Evolutionary conservation across 371 early-diverging fungal species (phyloP).

Genomic region (Scutellospora calospora): DNA sequence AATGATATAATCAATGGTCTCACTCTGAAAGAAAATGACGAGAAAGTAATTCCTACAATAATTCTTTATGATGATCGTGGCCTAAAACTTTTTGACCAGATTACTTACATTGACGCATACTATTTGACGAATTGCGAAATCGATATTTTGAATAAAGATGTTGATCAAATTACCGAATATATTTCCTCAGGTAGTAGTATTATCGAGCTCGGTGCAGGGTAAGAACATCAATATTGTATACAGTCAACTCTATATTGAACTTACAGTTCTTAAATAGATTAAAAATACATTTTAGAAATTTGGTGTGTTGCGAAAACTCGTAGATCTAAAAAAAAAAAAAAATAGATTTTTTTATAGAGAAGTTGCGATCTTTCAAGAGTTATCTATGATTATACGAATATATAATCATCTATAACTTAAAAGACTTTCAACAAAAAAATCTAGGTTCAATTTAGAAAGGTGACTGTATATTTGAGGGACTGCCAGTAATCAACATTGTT

Average conservation of each 20-base stretch:
- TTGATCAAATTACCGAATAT: slow-evolving; percentile 68
- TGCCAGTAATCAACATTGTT: no score
- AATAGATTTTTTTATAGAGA: no score
- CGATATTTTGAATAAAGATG: slow-evolving; percentile 71
- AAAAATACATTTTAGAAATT: no score
- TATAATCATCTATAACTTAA: no score
- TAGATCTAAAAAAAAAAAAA: no score
- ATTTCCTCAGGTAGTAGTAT: slow-evolving; percentile 74
- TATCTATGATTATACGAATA: no score
- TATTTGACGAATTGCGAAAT: slow-evolving; percentile 88
- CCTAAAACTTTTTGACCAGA: slow-evolving; percentile 86
- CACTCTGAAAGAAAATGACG: slow-evolving; percentile 44
- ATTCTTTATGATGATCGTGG: slow-evolving; percentile 88
- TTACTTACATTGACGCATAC: slow-evolving; percentile 87
- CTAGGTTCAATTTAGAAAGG: no score
- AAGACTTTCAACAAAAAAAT: no score
- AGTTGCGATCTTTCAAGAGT: no score
- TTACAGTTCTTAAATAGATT: no score
- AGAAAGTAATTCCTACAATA: slow-evolving; percentile 72
- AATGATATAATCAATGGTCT: slow-evolving; percentile 61
- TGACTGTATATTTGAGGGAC: no score
- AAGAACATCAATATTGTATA: slow-evolving; percentile 34
- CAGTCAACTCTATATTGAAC: background rate
- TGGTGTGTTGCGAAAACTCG: no score
- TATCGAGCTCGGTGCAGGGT: slow-evolving; percentile 91